Percentiles rank a stretch among this genome's conserved stretches.
Evolutionary conservation across 495 filamentous ascomycete species (phyloP).

Genomic region (Penicillium nucicola): DNA sequence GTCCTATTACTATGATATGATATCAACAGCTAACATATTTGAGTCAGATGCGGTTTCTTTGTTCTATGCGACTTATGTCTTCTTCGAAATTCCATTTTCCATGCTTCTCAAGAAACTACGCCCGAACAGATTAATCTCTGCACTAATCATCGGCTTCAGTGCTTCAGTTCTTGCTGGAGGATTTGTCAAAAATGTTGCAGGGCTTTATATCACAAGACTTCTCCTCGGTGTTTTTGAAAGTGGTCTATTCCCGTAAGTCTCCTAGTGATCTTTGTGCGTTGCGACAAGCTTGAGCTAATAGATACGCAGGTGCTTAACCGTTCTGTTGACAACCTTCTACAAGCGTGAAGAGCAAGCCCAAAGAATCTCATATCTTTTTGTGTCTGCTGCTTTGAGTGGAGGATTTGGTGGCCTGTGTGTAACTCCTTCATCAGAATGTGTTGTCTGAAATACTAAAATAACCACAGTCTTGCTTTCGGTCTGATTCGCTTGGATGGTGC

Average conservation of each 20-base stretch:
- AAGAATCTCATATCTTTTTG: constrained; percentile 16
- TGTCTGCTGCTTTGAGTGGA: constrained; percentile 31
- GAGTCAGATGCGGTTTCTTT: constrained; percentile 12
- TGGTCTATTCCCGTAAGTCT: constrained; percentile 29
- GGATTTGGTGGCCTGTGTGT: constrained; percentile 16
- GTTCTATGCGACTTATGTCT: constrained; percentile 25
- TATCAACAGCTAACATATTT: neutral
- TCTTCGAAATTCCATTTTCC: constrained; percentile 36
- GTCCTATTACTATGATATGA: neutral
- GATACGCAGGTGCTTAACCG: constrained; percentile 27
- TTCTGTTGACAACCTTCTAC: constrained; percentile 22
- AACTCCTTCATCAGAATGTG: neutral
- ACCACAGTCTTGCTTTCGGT: constrained; percentile 26
- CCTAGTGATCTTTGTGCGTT: constrained; percentile 8
- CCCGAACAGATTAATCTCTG: constrained; percentile 35
- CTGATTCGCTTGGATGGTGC: constrained; percentile 31
- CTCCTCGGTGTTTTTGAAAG: constrained; percentile 32
- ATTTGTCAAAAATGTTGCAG: constrained; percentile 27
- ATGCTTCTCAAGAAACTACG: constrained; percentile 24
- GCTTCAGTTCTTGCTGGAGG: constrained; percentile 24
- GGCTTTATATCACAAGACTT: constrained; percentile 30
- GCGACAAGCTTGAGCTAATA: constrained; percentile 10
- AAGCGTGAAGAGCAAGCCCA: constrained; percentile 17
- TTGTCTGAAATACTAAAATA: neutral
- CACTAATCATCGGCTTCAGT: constrained; percentile 34